Evolutionary conservation across 2,329 filamentous ascomycete genomes (phyloP).

Genomic region (Nigrospora oryzae): DNA sequence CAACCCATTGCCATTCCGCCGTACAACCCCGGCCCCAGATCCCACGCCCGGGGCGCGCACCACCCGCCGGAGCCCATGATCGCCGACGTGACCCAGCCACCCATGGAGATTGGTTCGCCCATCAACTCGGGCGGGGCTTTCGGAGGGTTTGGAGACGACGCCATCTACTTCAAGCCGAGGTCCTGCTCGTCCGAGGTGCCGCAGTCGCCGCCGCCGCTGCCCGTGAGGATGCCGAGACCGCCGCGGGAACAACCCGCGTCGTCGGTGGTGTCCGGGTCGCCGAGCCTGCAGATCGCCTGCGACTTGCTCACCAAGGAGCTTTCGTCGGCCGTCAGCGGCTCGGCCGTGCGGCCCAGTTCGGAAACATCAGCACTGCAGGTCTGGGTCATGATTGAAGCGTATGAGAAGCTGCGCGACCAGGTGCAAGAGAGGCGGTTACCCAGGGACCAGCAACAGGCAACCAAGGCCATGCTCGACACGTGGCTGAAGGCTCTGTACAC

Average conservation of each 20-base stretch:
- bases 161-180: slow-evolving; percentile 36
- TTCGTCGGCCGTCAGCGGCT: slow-evolving; percentile 26
- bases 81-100: too few species aligned
- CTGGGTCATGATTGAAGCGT: slow-evolving; percentile 51
- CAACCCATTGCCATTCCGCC: too few species aligned
- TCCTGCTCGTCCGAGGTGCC: slow-evolving; percentile 27
- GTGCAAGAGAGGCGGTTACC: slow-evolving; percentile 23
- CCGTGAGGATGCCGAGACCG: too few species aligned
- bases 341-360: slow-evolving; percentile 12
- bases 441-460: slow-evolving; percentile 17
- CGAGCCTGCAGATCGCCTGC: slow-evolving; percentile 40
- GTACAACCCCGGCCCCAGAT: too few species aligned
- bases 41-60: too few species aligned
- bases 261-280: background rate
- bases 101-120: too few species aligned
- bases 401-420: slow-evolving; percentile 42
- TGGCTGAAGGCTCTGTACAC: slow-evolving; percentile 42
- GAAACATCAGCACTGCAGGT: slow-evolving; percentile 40
- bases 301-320: slow-evolving; percentile 43
- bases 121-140: slow-evolving; percentile 1
- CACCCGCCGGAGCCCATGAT: too few species aligned
- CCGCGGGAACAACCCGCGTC: too few species aligned
- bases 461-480: slow-evolving; percentile 36
- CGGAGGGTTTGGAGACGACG: slow-evolving; percentile 32
- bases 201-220: slow-evolving; percentile 14